phyloP scores from a whole-genome alignment of 805 yeast species.

The Yamadazyma takamatsuzukensis region DNA sequence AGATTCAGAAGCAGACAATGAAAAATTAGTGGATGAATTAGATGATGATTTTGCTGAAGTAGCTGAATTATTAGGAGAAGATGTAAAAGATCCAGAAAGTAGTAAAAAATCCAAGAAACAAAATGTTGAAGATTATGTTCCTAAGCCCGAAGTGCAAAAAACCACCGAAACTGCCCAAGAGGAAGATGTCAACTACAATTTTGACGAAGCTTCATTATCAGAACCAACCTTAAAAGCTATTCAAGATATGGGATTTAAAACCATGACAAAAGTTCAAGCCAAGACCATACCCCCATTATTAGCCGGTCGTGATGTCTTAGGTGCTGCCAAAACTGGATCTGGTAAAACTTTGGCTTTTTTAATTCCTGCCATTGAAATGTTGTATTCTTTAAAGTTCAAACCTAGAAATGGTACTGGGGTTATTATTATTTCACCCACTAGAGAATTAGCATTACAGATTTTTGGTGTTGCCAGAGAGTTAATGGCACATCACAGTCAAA shows the following conservation, averaged over 20 bases:
- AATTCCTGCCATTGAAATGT: slow-evolving; percentile 91
- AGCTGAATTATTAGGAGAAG: slow-evolving; percentile 47
- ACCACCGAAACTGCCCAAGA: slow-evolving; percentile 1
- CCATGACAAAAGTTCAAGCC: slow-evolving; percentile 92
- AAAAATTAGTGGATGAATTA: slow-evolving; percentile 47
- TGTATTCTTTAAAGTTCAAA: slow-evolving; percentile 86
- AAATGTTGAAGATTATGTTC: slow-evolving; percentile 20
- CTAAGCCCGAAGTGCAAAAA: slow-evolving; percentile 23
- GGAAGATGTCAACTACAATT: slow-evolving; percentile 29
- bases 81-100: slow-evolving; percentile 40
- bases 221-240: slow-evolving; percentile 81
- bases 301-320: slow-evolving; percentile 95
- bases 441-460: slow-evolving; percentile 96
- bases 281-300: slow-evolving; percentile 93
- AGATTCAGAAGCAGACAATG: slow-evolving; percentile 30
- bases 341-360: slow-evolving; percentile 96
- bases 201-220: slow-evolving; percentile 56
- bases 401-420: slow-evolving; percentile 99
- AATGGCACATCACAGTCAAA: slow-evolving; percentile 86
- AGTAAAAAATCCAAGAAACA: slow-evolving; percentile 15
- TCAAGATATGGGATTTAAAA: slow-evolving; percentile 81
- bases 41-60: slow-evolving; percentile 59
- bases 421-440: slow-evolving; percentile 91
- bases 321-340: slow-evolving; percentile 99
- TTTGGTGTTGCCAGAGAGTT: slow-evolving; percentile 97